Conservation (phyloP, 2,329 filamentous ascomycete genomes). For the Elsinoe necatrix region DNA sequence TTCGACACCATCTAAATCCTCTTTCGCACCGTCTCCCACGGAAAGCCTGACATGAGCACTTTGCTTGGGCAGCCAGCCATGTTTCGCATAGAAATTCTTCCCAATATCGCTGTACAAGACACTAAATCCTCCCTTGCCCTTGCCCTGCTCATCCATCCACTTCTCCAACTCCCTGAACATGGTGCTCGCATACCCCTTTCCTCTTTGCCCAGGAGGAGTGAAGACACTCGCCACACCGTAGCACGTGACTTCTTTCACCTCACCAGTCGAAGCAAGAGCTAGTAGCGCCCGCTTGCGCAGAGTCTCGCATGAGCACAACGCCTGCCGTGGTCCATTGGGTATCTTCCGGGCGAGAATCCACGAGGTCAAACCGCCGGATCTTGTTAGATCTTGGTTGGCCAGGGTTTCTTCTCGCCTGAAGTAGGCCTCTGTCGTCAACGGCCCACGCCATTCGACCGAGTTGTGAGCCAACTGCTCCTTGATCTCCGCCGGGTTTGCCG, state of each 20-base stretch:
- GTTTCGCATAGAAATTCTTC: slow-evolving; percentile 59
- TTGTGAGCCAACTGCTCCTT: slow-evolving; percentile 46
- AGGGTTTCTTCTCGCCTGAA: slow-evolving; percentile 50
- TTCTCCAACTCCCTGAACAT: slow-evolving; percentile 63
- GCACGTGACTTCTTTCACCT: slow-evolving; percentile 49
- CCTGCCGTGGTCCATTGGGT: slow-evolving; percentile 33
- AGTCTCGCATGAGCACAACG: slow-evolving; percentile 53
- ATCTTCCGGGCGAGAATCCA: slow-evolving; percentile 46
- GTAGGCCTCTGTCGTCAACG: slow-evolving; percentile 47
- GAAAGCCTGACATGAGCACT: slow-evolving; percentile 56
- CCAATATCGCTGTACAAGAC: slow-evolving; percentile 84
- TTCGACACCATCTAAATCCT: slow-evolving; percentile 15
- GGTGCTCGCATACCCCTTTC: slow-evolving; percentile 65
- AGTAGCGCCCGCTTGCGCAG: slow-evolving; percentile 41
- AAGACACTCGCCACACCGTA: slow-evolving; percentile 76
- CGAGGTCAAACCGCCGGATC: slow-evolving; percentile 47
- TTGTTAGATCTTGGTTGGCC: slow-evolving; percentile 43
- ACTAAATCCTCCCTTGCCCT: slow-evolving; percentile 52
- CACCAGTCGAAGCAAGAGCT: slow-evolving; percentile 31
- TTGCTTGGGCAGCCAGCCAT: slow-evolving; percentile 8
- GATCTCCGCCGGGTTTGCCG: slow-evolving; percentile 48
- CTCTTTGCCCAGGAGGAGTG: slow-evolving; percentile 56
- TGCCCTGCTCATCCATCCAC: slow-evolving; percentile 37
- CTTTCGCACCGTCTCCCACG: slow-evolving; percentile 28
- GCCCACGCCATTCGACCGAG: slow-evolving; percentile 50